Evolutionary conservation across 1,284 basidiomycete genomes (phyloP).

Genomic region (Malassezia dermatis): DNA sequence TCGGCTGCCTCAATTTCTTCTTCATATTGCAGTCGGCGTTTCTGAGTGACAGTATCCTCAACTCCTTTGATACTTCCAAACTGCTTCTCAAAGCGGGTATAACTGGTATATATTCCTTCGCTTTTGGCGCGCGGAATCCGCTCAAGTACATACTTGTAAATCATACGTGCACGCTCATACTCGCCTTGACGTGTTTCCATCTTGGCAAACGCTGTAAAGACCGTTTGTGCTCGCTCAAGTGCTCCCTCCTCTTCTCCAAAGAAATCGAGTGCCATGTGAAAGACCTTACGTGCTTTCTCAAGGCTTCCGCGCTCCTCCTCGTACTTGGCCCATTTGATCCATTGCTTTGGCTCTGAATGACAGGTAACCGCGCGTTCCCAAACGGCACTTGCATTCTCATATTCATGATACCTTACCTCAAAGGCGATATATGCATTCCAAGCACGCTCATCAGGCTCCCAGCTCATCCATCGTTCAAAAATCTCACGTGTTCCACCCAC

Average conservation of each 20-base stretch:
- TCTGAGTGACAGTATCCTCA: conserved; percentile 87
- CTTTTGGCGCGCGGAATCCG: conserved; percentile 84
- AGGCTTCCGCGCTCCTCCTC: conserved; percentile 72
- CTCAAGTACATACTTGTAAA: conserved; percentile 92
- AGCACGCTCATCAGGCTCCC: conserved; percentile 98
- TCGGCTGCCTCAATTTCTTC: conserved; percentile 25
- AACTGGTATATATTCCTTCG: conserved; percentile 69
- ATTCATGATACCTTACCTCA: conserved; percentile 83
- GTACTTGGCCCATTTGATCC: conserved; percentile 92
- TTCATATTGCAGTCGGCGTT: conserved; percentile 87
- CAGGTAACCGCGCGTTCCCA: conserved; percentile 92
- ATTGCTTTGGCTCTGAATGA: conserved; percentile 83
- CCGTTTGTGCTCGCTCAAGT: conserved; percentile 89
- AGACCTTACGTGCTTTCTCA: conserved; percentile 89
- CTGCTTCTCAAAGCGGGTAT: conserved; percentile 97
- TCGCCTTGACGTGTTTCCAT: conserved; percentile 96
- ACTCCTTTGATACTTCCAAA: conserved; percentile 79
- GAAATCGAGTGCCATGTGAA: conserved; percentile 90
- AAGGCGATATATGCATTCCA: conserved; percentile 97
- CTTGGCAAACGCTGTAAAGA: conserved; percentile 90
- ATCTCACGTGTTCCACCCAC: conserved; percentile 89
- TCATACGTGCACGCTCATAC: conserved; percentile 87
- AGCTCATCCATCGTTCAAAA: conserved; percentile 98
- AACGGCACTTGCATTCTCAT: conserved; percentile 78
- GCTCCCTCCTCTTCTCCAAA: conserved; percentile 95